Conservation (phyloP, 768 basidiomycete genomes). For the Phaeolepiota aurea region DNA sequence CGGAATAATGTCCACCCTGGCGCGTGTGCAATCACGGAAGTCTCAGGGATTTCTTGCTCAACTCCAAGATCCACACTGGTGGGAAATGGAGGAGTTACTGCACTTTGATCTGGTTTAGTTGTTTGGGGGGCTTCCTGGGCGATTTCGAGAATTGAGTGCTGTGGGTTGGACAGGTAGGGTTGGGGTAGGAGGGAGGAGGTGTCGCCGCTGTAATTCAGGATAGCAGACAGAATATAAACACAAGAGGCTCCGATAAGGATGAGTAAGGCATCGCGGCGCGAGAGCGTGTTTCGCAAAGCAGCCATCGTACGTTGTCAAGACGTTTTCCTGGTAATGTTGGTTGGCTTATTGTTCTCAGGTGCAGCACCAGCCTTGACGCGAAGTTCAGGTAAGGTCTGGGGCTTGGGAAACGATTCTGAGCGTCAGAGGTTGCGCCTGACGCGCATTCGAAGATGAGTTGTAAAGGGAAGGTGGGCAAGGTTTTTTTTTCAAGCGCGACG, state of each 20-base stretch:
- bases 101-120: neutral
- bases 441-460: too few relatives aligned
- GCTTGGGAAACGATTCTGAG: too few relatives aligned
- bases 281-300: neutral
- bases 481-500: too few relatives aligned
- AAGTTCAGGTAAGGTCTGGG: too few relatives aligned
- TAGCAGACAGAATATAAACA: slow-evolving; percentile 9
- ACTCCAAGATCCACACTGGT: slow-evolving; percentile 4
- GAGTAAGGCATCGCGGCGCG: slow-evolving; percentile 10
- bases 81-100: neutral
- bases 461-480: too few relatives aligned
- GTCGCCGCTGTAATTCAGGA: slow-evolving; percentile 5
- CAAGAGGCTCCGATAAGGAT: slow-evolving; percentile 12
- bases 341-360: too few relatives aligned
- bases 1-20: slow-evolving; percentile 83
- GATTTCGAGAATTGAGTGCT: too few relatives aligned
- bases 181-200: neutral
- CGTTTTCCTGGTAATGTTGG: too few relatives aligned
- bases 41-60: slow-evolving; percentile 29
- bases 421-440: too few relatives aligned
- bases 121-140: too few relatives aligned
- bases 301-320: too few relatives aligned
- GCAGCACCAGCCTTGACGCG: too few relatives aligned
- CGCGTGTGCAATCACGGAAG: slow-evolving; percentile 52
- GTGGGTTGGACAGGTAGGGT: neutral